Base-by-base conservation (phyloP, 345 rosid genomes). In the Gossypium ekmanianum region DNA sequence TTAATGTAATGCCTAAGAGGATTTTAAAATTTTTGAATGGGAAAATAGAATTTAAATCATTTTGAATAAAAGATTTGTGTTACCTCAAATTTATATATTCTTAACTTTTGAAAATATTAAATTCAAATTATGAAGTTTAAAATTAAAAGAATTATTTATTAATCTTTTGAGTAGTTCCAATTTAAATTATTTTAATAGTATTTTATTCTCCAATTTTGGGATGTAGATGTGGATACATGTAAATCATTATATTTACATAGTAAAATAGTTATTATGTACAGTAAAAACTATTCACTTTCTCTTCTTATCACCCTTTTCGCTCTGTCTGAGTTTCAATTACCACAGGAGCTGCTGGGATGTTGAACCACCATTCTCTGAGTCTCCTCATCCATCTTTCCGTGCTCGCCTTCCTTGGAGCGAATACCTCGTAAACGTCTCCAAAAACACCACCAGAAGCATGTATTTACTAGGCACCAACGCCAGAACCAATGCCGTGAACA, bases 301-400 rank as follows among this genome's bases (percentile, higher is more conserved):
- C 77, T 91, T 93, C 76, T 89, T 90, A 39, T 89, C 94, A 24
- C 89, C 96, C 62, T 80, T 87, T 13, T 87, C 93, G 1, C 11
- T 20, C 24, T 22, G 17, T 3, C 2, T 58, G 63, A 77, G 87
- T 87, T 68, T 88, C 91, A 24, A 92, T 84, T 77, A 88, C 55
- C 34, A 95, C 94, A 0, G 97, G 97, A 72, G 98, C 97, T 1
- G 98, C 97, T 0, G 97, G 98, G 76, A 93, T 85, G 82, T 98
- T 91, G 85, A 89, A 90, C 98, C 99, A 96, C 97, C 99, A 96
- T 70, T 93, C 99, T 76, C 88, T 90, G 79, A 90, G 58, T 82
- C 99, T 87, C 82, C 98, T 87, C 79, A 77, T 74, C 78, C 82
- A 80, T 82, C 92, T 85, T 72, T 92, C 97, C 0, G 89, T 88